These are phyloP conservation scores for Colletotrichum sp. DNA, from an alignment of 2,329 filamentous ascomycete genomes.

Conservation along the genomic window DNA sequence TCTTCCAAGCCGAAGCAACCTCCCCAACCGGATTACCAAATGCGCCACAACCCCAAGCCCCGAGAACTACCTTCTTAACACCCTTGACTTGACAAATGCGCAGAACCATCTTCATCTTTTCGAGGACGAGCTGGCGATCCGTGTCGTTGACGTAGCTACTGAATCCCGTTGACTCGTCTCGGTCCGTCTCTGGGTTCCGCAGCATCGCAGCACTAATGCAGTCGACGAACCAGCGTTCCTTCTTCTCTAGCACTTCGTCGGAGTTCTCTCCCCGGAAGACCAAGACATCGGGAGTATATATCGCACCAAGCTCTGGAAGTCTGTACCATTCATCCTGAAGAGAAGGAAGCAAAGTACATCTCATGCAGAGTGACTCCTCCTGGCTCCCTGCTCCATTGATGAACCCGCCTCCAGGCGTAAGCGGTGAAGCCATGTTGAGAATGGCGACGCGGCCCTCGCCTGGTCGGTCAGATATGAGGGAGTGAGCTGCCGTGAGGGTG, in stretches of 20 bases:
- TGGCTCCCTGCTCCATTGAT: conserved; percentile 64
- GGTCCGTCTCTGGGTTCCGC: conserved; percentile 57
- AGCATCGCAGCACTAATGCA: conserved; percentile 64
- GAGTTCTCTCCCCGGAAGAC: conserved; percentile 54
- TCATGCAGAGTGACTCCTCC: conserved; percentile 66
- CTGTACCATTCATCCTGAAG: conserved; percentile 64
- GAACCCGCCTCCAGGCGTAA: conserved; percentile 66
- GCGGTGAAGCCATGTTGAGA: conserved; percentile 69
- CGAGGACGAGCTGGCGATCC: conserved; percentile 54
- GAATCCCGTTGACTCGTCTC: conserved; percentile 35
- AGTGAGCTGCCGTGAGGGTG: conserved; percentile 56
- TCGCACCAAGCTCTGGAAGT: conserved; percentile 60
- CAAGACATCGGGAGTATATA: conserved; percentile 64
- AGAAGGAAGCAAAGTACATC: conserved; percentile 64
- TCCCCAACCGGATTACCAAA: conserved; percentile 67
- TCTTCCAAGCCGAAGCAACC: conserved; percentile 58
- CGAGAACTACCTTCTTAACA: conserved; percentile 57
- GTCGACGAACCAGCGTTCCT: conserved; percentile 63
- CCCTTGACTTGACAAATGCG: conserved; percentile 53
- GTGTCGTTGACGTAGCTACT: conserved; percentile 45
- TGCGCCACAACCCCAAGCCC: conserved; percentile 70
- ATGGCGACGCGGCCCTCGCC: conserved; percentile 48
- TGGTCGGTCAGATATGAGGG: conserved; percentile 27
- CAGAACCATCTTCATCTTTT: conserved; percentile 64
- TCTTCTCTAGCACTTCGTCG: conserved; percentile 41